A percentile compares a stretch with the other conserved stretches of the same genome.
phyloP scores from a whole-genome alignment of 352 stramenopile genomes.

The Blastocystis sp. region DNA sequence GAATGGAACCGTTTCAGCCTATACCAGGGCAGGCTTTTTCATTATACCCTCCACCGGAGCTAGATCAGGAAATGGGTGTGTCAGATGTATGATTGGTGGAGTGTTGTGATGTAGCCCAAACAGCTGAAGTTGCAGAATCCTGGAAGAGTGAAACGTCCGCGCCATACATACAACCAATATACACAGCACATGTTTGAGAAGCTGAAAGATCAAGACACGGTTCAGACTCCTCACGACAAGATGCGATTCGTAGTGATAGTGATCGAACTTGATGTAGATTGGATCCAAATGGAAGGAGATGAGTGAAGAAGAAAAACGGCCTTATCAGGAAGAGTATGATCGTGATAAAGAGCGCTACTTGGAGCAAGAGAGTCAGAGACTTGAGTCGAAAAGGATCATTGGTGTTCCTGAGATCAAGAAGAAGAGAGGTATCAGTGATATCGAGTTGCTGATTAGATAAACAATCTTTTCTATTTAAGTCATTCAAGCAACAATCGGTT shows the following conservation, averaged over 20 bases:
- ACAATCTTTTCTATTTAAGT: slow-evolving; percentile 5
- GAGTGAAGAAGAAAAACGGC: background rate
- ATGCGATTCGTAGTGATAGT: background rate
- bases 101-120: background rate
- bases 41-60: background rate
- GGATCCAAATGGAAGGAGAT: slow-evolving; percentile 1
- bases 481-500: background rate
- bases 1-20: too few species aligned
- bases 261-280: background rate
- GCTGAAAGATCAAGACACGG: background rate
- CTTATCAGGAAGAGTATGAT: background rate
- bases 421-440: background rate
- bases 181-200: slow-evolving; percentile 46
- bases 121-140: background rate
- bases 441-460: background rate
- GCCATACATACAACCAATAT: slow-evolving; percentile 21
- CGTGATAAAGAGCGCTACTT: slow-evolving; percentile 13
- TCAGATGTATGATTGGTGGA: background rate
- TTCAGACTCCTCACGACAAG: background rate
- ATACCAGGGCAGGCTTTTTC: background rate
- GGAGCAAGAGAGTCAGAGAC: background rate
- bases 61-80: background rate
- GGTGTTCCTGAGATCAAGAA: slow-evolving; percentile 4
- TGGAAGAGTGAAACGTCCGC: background rate
- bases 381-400: background rate